These are phyloP conservation scores for Salix viminalis DNA, from an alignment of 345 rosid genomes.

Conservation along the genomic window DNA sequence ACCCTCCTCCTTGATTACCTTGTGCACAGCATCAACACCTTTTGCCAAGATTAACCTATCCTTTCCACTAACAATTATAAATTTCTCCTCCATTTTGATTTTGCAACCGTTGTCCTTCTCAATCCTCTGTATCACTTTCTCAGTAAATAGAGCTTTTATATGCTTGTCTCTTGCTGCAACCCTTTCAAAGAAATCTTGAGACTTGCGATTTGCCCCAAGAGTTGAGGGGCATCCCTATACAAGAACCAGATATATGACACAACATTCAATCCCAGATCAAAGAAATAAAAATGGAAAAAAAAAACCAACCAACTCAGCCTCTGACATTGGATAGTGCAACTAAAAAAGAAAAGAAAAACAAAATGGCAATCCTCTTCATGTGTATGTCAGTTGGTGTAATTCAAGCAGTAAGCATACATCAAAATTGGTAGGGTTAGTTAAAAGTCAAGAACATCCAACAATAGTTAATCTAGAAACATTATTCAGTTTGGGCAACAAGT, in stretches of 20 bases:
- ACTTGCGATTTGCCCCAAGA: slow-evolving; percentile 87
- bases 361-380: not conserved
- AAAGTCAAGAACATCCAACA: not conserved
- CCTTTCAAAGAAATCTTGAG: slow-evolving; percentile 92
- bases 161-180: slow-evolving; percentile 82
- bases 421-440: not conserved
- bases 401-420: slow-evolving; percentile 1
- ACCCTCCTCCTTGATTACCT: slow-evolving; percentile 65
- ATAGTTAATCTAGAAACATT: not conserved
- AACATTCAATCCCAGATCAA: slow-evolving; percentile 7
- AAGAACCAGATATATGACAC: slow-evolving; percentile 10
- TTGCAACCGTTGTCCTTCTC: slow-evolving; percentile 85
- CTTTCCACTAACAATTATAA: slow-evolving; percentile 89
- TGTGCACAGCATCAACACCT: slow-evolving; percentile 97
- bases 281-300: not conserved
- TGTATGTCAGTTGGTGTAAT: not conserved
- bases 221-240: slow-evolving; percentile 94
- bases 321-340: not conserved
- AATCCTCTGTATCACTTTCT: slow-evolving; percentile 69
- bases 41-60: slow-evolving; percentile 82
- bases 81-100: slow-evolving; percentile 89
- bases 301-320: not conserved
- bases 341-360: not conserved
- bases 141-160: slow-evolving; percentile 70
- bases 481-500: not conserved